Conservation (phyloP, 441 rosid species). For the Breynia disticha region DNA sequence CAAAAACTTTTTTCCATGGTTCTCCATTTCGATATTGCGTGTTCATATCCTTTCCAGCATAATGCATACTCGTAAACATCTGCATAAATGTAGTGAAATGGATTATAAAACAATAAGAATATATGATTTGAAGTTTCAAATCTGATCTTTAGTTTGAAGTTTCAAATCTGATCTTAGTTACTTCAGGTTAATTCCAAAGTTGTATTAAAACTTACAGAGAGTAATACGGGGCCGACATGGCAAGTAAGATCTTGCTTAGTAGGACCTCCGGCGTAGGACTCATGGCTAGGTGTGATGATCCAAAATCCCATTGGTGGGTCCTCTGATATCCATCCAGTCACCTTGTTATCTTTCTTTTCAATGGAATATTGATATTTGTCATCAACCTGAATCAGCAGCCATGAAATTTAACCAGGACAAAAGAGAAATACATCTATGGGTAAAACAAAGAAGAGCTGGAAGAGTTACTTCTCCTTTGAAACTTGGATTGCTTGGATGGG, state of each 20-base stretch:
- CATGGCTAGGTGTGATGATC: slow-evolving; percentile 11
- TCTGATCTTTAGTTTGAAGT: too few species aligned
- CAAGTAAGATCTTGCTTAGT: slow-evolving; percentile 6
- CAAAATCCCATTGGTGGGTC: slow-evolving; percentile 1
- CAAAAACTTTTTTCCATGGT: slow-evolving; percentile 69
- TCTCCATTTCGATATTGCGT: slow-evolving; percentile 37
- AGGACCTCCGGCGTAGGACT: slow-evolving; percentile 6
- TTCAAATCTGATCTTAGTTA: too few species aligned
- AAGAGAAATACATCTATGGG: too few species aligned
- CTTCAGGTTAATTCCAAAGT: not conserved
- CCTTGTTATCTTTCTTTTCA: not conserved
- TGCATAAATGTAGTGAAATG: slow-evolving; percentile 4
- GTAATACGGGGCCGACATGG: slow-evolving; percentile 8
- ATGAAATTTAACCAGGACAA: too few species aligned
- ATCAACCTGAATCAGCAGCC: slow-evolving; percentile 19
- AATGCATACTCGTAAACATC: slow-evolving; percentile 66
- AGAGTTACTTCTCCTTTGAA: slow-evolving; percentile 36
- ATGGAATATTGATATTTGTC: slow-evolving; percentile 13
- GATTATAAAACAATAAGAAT: too few species aligned
- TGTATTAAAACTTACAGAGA: not conserved
- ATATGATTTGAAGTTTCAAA: too few species aligned
- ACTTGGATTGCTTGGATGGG: slow-evolving; percentile 36
- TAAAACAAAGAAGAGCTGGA: too few species aligned
- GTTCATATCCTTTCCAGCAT: slow-evolving; percentile 43
- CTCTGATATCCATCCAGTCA: slow-evolving; percentile 9